Conservation (phyloP, 1,284 basidiomycete genomes). For the Thecaphora thlaspeos region DNA sequence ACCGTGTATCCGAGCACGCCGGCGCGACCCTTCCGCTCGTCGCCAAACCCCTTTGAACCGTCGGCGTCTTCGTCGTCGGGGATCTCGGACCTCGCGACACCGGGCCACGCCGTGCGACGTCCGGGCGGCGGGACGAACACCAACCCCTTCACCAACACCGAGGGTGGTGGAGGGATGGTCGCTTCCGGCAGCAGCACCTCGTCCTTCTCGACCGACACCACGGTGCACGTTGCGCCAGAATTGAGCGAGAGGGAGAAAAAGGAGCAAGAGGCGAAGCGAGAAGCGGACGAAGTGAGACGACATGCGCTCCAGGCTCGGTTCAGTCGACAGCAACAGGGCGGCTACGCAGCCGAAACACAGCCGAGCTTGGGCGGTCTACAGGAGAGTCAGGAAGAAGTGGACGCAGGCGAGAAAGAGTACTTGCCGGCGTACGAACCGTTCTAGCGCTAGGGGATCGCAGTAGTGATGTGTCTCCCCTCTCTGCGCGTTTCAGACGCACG, state of each 20-base stretch:
- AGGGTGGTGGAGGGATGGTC: no score
- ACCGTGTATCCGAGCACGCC: neutral
- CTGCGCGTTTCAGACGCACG: no score
- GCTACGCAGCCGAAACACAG: neutral
- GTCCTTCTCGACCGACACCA: conserved; percentile 1
- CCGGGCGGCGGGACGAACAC: neutral
- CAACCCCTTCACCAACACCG: no score
- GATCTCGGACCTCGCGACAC: conserved; percentile 3
- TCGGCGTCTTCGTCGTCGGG: conserved; percentile 2
- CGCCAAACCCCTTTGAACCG: neutral
- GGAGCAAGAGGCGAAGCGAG: conserved; percentile 20
- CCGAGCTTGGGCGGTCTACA: conserved; percentile 10
- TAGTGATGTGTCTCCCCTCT: no score
- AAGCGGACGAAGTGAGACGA: conserved; percentile 25
- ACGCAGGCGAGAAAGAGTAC: conserved; percentile 18
- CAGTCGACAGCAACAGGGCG: conserved; percentile 17
- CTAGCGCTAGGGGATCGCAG: no score
- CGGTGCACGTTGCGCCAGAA: conserved; percentile 1
- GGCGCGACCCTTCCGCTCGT: neutral
- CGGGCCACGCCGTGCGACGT: conserved; percentile 4
- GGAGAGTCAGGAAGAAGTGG: conserved; percentile 20
- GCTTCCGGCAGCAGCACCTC: neutral
- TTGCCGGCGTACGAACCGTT: conserved; percentile 29
- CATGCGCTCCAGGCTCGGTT: conserved; percentile 21
- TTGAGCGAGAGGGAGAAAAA: conserved; percentile 22